Percentiles rank a stretch among this genome's conserved stretches.
These are phyloP conservation scores for Niveomyces coronatus DNA, from an alignment of 2,329 filamentous ascomycete genomes.

Conservation along the genomic window DNA sequence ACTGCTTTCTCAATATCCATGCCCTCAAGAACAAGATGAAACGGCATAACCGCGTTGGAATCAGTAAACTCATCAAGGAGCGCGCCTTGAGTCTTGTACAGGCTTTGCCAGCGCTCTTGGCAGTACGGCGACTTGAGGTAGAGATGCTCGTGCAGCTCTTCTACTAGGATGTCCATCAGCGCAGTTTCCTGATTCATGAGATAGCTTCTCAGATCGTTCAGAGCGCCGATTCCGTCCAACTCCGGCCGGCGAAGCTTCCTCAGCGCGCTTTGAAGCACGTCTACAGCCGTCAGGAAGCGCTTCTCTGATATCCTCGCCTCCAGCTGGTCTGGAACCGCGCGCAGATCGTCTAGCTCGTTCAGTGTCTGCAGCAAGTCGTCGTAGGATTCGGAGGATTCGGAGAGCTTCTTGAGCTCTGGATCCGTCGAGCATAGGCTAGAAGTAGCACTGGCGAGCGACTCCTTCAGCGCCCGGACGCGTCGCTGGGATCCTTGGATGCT, in stretches of 20 bases:
- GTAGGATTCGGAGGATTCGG: constrained; percentile 78
- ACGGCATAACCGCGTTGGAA: constrained; percentile 37
- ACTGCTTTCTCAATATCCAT: constrained; percentile 52
- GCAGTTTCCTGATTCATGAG: constrained; percentile 87
- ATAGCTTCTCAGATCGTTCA: constrained; percentile 78
- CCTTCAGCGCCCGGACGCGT: constrained; percentile 71
- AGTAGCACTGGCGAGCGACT: constrained; percentile 73
- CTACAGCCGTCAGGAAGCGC: constrained; percentile 83
- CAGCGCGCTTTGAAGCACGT: constrained; percentile 79
- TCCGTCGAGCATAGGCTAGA: constrained; percentile 73
- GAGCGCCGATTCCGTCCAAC: constrained; percentile 80
- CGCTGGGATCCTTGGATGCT: constrained; percentile 85
- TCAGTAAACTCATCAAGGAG: constrained; percentile 39
- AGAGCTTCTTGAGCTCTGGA: constrained; percentile 83
- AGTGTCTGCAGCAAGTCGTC: constrained; percentile 81
- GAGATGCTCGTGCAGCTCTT: constrained; percentile 92
- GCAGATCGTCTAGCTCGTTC: constrained; percentile 75
- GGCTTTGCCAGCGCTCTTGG: constrained; percentile 85
- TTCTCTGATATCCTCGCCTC: constrained; percentile 96
- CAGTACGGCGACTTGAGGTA: constrained; percentile 98
- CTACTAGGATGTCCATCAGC: constrained; percentile 88
- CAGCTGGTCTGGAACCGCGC: constrained; percentile 80
- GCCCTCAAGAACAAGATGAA: constrained; percentile 48
- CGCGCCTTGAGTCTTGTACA: constrained; percentile 56
- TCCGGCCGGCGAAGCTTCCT: constrained; percentile 77